A percentile compares a stretch with the other conserved stretches of the same genome.
phyloP scores from a whole-genome alignment of 2,329 filamentous ascomycete genomes.

The Fusarium tjaetaba region DNA sequence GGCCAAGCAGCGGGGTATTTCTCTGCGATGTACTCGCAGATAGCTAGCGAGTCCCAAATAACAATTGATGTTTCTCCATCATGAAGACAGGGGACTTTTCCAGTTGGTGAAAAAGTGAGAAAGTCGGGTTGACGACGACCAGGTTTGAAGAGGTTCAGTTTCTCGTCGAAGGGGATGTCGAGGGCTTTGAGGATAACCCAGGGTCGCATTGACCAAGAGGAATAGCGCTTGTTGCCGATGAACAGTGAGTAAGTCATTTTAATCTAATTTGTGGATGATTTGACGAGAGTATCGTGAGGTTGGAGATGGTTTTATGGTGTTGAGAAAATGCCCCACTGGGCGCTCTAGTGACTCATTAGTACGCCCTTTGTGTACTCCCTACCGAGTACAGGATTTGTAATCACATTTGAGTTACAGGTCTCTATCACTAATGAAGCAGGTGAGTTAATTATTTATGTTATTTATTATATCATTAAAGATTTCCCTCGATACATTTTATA shows the following conservation, averaged over 20 bases:
- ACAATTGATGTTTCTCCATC: conserved; percentile 44
- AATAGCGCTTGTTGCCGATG: conserved; percentile 58
- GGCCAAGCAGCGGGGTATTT: conserved; percentile 56
- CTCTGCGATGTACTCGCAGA: conserved; percentile 59
- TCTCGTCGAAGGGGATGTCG: conserved; percentile 54
- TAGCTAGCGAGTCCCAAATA: conserved; percentile 60
- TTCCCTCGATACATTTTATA: neutral
- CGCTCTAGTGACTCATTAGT: conserved; percentile 8
- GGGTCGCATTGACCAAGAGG: conserved; percentile 58
- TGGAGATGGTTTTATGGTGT: conserved; percentile 9
- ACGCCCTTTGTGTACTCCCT: conserved; percentile 3
- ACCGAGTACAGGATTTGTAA: conserved; percentile 5
- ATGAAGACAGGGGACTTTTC: conserved; percentile 55
- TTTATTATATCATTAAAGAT: neutral
- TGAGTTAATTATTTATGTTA: neutral
- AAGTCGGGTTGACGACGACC: conserved; percentile 49
- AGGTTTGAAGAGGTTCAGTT: conserved; percentile 48
- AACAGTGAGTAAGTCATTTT: conserved; percentile 53
- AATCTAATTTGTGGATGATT: neutral
- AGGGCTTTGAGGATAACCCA: conserved; percentile 58
- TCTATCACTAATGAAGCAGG: neutral
- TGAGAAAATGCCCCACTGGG: neutral
- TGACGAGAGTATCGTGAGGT: neutral
- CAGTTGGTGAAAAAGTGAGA: conserved; percentile 52
- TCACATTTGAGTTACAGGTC: neutral